Percentiles rank a stretch among this genome's conserved stretches.
Conservation (phyloP, 2,329 filamentous ascomycete species). For the Pyrenophora seminiperda region DNA sequence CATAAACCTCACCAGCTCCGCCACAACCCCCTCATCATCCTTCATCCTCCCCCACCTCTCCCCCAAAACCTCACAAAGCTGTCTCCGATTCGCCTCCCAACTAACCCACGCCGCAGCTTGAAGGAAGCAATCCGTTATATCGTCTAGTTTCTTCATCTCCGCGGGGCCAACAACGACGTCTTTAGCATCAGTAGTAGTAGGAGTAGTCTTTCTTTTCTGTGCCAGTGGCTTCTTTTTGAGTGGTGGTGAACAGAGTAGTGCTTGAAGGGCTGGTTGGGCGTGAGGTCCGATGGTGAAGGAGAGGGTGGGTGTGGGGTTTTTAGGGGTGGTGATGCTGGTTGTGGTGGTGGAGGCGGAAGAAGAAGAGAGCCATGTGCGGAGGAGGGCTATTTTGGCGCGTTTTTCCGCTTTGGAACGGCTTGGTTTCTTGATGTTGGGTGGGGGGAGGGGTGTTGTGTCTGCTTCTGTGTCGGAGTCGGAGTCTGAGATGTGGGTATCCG, state of each 20-base stretch:
- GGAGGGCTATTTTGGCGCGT: slow-evolving; percentile 67
- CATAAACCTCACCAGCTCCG: slow-evolving; percentile 13
- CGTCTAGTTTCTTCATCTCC: slow-evolving; percentile 68
- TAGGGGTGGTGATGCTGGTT: not conserved
- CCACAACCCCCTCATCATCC: slow-evolving; percentile 10
- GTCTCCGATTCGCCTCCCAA: slow-evolving; percentile 68
- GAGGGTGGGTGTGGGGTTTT: slow-evolving; percentile 23
- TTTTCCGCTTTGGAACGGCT: slow-evolving; percentile 56
- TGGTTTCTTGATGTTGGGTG: slow-evolving; percentile 38
- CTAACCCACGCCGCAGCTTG: slow-evolving; percentile 78
- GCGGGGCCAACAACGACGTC: not conserved
- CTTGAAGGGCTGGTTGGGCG: slow-evolving; percentile 11
- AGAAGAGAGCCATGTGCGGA: slow-evolving; percentile 48
- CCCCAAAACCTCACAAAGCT: slow-evolving; percentile 14
- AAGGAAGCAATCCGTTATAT: slow-evolving; percentile 78
- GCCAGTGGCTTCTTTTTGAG: slow-evolving; percentile 2
- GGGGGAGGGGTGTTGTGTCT: slow-evolving; percentile 12
- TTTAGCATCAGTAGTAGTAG: not conserved
- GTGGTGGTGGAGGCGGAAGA: slow-evolving; percentile 15
- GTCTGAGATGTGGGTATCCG: not conserved
- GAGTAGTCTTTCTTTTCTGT: slow-evolving; percentile 2
- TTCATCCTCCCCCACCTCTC: not conserved
- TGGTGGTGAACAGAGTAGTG: slow-evolving; percentile 17
- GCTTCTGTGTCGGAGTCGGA: slow-evolving; percentile 22
- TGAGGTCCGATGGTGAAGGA: slow-evolving; percentile 18